These are phyloP conservation scores for Xenosphaeropsis pyriputrescens DNA, from an alignment of 2,329 filamentous ascomycete genomes.

Conservation along the genomic window DNA sequence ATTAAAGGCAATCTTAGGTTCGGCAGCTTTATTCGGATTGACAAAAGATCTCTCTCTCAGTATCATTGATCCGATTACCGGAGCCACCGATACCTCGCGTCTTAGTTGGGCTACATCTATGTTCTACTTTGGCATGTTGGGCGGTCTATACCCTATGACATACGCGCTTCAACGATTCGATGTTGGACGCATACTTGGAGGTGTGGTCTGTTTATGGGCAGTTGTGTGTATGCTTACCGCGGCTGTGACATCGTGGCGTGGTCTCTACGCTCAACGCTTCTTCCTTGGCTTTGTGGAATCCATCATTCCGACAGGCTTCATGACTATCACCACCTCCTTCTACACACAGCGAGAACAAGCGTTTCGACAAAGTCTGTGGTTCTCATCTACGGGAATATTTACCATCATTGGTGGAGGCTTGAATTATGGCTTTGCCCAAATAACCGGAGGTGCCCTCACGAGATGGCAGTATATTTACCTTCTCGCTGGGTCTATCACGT, in stretches of 20 bases:
- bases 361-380: constrained; percentile 53
- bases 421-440: constrained; percentile 55
- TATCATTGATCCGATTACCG: constrained; percentile 29
- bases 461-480: constrained; percentile 62
- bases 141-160: constrained; percentile 59
- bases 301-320: constrained; percentile 51
- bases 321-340: constrained; percentile 44
- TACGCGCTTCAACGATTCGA: constrained; percentile 56
- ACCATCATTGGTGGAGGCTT: constrained; percentile 48
- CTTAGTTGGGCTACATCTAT: constrained; percentile 65
- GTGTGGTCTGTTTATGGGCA: constrained; percentile 50
- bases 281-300: constrained; percentile 46
- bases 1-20: constrained; percentile 52
- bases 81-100: constrained; percentile 45
- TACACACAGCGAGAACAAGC: constrained; percentile 54
- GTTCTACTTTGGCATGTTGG: constrained; percentile 71
- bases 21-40: constrained; percentile 64
- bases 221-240: constrained; percentile 54
- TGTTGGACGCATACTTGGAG: constrained; percentile 47
- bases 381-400: constrained; percentile 35
- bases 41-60: constrained; percentile 49
- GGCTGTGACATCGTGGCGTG: constrained; percentile 45
- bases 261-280: constrained; percentile 53
- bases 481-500: constrained; percentile 45
- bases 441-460: constrained; percentile 33